Evolutionary conservation across 2,329 filamentous ascomycete genomes (phyloP).

Genomic region (Phyllachora maydis): DNA sequence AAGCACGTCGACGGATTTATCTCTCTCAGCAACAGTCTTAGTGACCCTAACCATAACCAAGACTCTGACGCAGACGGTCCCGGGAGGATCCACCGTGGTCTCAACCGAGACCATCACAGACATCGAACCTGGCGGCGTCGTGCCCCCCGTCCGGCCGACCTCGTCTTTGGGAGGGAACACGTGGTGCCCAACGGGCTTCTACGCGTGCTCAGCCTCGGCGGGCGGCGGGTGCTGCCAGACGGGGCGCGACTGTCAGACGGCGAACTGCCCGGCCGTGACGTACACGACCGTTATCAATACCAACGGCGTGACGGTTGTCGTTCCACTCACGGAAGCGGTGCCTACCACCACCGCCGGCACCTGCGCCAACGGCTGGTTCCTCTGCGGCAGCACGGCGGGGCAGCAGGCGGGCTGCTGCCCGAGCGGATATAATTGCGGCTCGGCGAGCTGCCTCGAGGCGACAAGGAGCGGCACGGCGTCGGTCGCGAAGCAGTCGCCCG

Average conservation of each 20-base stretch:
- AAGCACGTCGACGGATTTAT: no score
- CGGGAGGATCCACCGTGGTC: conserved; percentile 11
- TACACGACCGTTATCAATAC: conserved; percentile 39
- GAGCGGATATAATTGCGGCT: conserved; percentile 51
- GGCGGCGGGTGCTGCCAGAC: conserved; percentile 76
- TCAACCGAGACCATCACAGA: conserved; percentile 13
- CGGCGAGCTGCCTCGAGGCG: conserved; percentile 44
- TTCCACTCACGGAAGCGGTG: conserved; percentile 29
- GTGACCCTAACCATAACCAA: conserved; percentile 18
- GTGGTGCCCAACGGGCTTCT: conserved; percentile 75
- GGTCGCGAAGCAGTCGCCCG: conserved; percentile 30
- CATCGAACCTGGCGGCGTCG: no score
- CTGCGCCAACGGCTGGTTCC: conserved; percentile 65
- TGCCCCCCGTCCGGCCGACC: conserved; percentile 25
- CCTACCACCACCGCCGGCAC: conserved; percentile 17
- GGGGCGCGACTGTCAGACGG: conserved; percentile 64
- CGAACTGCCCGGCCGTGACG: conserved; percentile 47
- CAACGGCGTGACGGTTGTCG: conserved; percentile 49
- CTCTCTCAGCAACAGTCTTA: no score
- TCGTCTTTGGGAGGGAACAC: conserved; percentile 16
- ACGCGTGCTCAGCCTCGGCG: conserved; percentile 69
- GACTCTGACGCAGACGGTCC: conserved; percentile 5
- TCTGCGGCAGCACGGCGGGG: conserved; percentile 37
- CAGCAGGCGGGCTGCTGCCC: conserved; percentile 70
- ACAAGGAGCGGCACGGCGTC: conserved; percentile 31